A percentile compares a stretch with the other conserved stretches of the same genome.
These are phyloP conservation scores for Debaryomycetaceae sp. DNA, from an alignment of 1,139 yeast genomes.

Conservation along the genomic window DNA sequence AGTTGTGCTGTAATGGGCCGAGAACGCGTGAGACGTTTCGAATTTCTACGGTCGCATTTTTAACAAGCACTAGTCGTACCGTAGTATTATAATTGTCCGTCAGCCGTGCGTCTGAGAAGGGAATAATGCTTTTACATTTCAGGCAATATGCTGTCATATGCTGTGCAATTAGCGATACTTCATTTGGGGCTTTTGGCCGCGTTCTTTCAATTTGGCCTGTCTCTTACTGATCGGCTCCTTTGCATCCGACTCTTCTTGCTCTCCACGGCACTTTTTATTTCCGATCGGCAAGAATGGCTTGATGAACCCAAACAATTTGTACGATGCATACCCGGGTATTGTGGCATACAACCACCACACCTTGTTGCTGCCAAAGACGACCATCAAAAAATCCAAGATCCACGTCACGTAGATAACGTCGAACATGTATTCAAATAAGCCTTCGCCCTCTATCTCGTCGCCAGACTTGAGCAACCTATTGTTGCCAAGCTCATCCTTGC, in stretches of 20 bases:
- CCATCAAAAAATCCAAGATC: conserved; percentile 52
- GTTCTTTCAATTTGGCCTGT: conserved; percentile 44
- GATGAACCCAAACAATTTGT: conserved; percentile 42
- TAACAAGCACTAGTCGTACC: no score
- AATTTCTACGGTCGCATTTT: no score
- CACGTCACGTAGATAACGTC: conserved; percentile 73
- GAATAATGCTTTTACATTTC: no score
- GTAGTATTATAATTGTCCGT: no score
- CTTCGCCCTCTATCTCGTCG: conserved; percentile 59
- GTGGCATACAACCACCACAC: conserved; percentile 56
- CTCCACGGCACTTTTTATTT: conserved; percentile 11
- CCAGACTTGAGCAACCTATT: conserved; percentile 49
- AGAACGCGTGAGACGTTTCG: no score
- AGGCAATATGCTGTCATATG: no score
- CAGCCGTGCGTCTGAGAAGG: no score
- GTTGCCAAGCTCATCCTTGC: conserved; percentile 25
- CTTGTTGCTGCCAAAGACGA: conserved; percentile 52
- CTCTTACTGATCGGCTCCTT: conserved; percentile 30
- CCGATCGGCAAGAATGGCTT: conserved; percentile 20
- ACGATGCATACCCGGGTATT: conserved; percentile 50
- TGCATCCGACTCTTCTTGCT: conserved; percentile 11
- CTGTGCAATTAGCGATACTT: conserved; percentile 26
- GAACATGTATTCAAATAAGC: conserved; percentile 73
- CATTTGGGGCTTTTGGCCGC: conserved; percentile 34
- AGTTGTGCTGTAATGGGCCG: no score